Base-by-base conservation (phyloP, 108 stramenopile species). In the Skeletonema grethae region DNA sequence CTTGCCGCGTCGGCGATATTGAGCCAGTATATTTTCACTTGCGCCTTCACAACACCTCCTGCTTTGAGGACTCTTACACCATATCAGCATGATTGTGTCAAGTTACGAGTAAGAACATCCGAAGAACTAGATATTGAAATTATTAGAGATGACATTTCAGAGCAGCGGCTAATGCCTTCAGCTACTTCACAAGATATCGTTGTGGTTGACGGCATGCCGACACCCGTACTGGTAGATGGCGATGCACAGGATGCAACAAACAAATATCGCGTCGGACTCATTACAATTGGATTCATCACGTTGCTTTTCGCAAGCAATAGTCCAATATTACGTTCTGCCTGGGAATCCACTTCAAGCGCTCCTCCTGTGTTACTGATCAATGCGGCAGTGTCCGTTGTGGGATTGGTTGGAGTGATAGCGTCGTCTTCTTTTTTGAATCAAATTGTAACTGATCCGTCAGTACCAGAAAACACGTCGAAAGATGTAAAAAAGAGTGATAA, bases 201-300 rank as follows among this genome's bases (percentile, higher is more conserved):
- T 67, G 53, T 57, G 7, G 56, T 75, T 15, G 32, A 66, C 59
- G 61, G 57, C 45, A 63, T 20, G 16, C 59, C 59, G 39, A 67
- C 61, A 60, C 65, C 64, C 13, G 38, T 55, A 12, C 24, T 35
- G 22, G 45, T 57, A 57, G 36, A 24, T 20, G 1, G 30, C 12
- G 57, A 57, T 25, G 64, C 30, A 5, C 12, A 48, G 50, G 22
- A 53, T 10, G 70, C 72, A 20, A 38, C 55, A 65, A 32, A 38
- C 13, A 48, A 57, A 34, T 88, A 92, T 61, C 70, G 67, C 13
- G 70, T 75, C 32, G 91, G 91, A 25, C 66, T 92, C 29, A 24
- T 76, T 3, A 90, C 86, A 7, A 81, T 92, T n/a, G 87, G 85
- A 7, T 85, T 88, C 63, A 88, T 88, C 58, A 92, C 91, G 15